Conservation (phyloP, 306 rosid species). For the Corylus americana region DNA sequence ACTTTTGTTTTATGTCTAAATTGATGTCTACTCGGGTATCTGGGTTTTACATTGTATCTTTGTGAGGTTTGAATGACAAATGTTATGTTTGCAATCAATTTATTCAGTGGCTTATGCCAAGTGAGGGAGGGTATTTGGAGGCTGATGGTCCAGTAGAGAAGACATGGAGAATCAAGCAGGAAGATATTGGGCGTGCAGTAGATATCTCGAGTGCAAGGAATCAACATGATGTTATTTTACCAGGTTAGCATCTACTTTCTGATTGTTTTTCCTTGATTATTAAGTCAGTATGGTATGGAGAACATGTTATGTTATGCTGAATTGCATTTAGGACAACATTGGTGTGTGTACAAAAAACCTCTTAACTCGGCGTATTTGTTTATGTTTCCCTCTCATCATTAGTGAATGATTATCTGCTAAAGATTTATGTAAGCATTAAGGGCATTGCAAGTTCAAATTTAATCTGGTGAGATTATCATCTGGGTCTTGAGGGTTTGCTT, state of each 20-base stretch:
- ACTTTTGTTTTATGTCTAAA: not conserved
- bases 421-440: not conserved
- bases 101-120: slow-evolving; percentile 84
- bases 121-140: slow-evolving; percentile 80
- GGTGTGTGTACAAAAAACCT: not conserved
- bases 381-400: not conserved
- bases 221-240: slow-evolving; percentile 70
- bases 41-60: not conserved
- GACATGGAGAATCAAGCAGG: slow-evolving; percentile 77
- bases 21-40: not conserved
- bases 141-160: slow-evolving; percentile 77
- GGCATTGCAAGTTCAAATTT: not conserved
- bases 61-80: not conserved
- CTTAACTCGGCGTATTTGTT: not conserved
- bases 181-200: slow-evolving; percentile 62
- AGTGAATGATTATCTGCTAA: not conserved
- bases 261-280: slow-evolving; percentile 14
- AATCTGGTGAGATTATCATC: not conserved
- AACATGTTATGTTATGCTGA: not conserved
- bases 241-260: slow-evolving; percentile 52
- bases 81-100: slow-evolving; percentile 5
- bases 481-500: not conserved
- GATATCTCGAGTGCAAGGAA: slow-evolving; percentile 64
- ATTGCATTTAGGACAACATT: too few species aligned
- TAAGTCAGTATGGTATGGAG: not conserved